Conservation (phyloP, 306 rosid species). For the Medicago arabica region DNA sequence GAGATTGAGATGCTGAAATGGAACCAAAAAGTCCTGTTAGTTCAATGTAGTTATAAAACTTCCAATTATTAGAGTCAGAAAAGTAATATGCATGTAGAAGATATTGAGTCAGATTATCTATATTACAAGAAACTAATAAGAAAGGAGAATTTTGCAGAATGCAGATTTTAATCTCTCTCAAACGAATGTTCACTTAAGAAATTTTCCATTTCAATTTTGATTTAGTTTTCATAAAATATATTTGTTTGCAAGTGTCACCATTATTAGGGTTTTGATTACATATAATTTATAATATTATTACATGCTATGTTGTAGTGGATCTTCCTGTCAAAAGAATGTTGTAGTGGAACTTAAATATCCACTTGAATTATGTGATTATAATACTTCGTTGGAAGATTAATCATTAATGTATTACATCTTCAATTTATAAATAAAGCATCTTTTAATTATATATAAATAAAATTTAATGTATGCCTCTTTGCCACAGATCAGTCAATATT, state of each 20-base stretch:
- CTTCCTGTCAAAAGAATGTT: background rate
- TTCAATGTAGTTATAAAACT: constrained; percentile 19
- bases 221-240: background rate
- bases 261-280: background rate
- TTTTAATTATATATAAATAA: constrained; percentile 25
- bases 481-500: constrained; percentile 84
- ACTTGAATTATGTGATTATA: constrained; percentile 25
- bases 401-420: constrained; percentile 5
- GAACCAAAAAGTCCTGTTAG: constrained; percentile 1
- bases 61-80: constrained; percentile 1
- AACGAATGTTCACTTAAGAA: constrained; percentile 25
- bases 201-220: constrained; percentile 14
- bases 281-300: constrained; percentile 13
- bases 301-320: constrained; percentile 22
- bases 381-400: constrained; percentile 26
- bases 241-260: constrained; percentile 9
- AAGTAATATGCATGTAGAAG: constrained; percentile 21
- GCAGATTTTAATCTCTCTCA: constrained; percentile 25
- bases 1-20: constrained; percentile 24
- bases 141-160: constrained; percentile 15
- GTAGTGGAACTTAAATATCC: constrained; percentile 31
- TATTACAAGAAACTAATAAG: background rate
- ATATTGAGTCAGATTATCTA: constrained; percentile 23
- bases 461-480: constrained; percentile 40
- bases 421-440: constrained; percentile 24